Conservation (phyloP, 2,329 filamentous ascomycete species). For the Colletotrichum shisoi region DNA sequence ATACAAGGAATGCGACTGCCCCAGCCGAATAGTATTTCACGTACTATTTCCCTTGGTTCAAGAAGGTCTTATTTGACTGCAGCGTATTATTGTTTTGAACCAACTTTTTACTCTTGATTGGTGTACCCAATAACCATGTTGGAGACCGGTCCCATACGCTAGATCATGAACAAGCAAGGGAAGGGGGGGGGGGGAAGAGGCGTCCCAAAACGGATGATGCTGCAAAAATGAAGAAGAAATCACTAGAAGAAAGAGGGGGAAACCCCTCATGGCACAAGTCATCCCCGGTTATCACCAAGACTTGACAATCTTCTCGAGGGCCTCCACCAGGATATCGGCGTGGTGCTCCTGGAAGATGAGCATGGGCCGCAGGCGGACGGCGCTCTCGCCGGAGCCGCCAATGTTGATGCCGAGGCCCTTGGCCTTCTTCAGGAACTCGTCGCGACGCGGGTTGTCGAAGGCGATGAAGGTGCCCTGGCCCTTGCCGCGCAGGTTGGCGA, state of each 20-base stretch:
- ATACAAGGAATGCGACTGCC: neutral
- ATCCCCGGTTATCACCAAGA: slow-evolving; percentile 42
- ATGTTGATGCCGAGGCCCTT: slow-evolving; percentile 87
- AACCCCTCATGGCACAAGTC: neutral
- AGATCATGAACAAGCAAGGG: slow-evolving; percentile 2
- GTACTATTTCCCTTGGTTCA: neutral
- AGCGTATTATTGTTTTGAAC: slow-evolving; percentile 1
- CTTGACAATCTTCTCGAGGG: slow-evolving; percentile 76
- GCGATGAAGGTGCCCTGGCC: slow-evolving; percentile 91
- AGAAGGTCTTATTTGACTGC: neutral
- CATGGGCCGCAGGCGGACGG: slow-evolving; percentile 87
- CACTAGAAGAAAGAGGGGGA: neutral
- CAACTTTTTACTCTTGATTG: neutral
- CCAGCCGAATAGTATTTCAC: neutral
- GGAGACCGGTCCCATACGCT: slow-evolving; percentile 13
- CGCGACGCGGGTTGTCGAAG: slow-evolving; percentile 82
- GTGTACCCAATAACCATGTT: neutral
- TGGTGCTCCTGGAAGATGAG: slow-evolving; percentile 91
- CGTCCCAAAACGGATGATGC: neutral
- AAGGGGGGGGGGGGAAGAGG: neutral
- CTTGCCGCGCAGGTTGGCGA: slow-evolving; percentile 85
- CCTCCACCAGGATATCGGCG: slow-evolving; percentile 82
- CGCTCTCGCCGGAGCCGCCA: slow-evolving; percentile 77
- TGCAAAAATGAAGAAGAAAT: neutral
- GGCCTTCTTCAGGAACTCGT: slow-evolving; percentile 79